Evolutionary conservation across 2,329 filamentous ascomycete genomes (phyloP).

Genomic region (Colletotrichum destructivum): DNA sequence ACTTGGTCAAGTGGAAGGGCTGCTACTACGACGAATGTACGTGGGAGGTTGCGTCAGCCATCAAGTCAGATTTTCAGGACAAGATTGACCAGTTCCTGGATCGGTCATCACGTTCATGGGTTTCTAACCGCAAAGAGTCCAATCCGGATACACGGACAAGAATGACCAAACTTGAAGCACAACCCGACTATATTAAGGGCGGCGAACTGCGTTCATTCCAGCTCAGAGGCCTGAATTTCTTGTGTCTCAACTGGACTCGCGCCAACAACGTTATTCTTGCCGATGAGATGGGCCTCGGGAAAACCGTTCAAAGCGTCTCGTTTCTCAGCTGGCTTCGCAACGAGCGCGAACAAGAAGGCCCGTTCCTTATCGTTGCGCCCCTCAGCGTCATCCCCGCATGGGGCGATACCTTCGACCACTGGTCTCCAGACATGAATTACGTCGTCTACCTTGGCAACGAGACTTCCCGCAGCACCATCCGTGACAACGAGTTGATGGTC

Average conservation of each 20-base stretch:
- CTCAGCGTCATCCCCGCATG: slow-evolving; percentile 97
- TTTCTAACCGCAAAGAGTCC: slow-evolving; percentile 83
- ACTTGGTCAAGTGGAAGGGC: slow-evolving; percentile 97
- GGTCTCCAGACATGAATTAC: slow-evolving; percentile 97
- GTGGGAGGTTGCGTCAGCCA: slow-evolving; percentile 85
- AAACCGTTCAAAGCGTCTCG: slow-evolving; percentile 96
- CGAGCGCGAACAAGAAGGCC: slow-evolving; percentile 89
- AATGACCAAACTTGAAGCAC: slow-evolving; percentile 82
- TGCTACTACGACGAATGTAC: slow-evolving; percentile 95
- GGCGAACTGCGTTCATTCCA: slow-evolving; percentile 95
- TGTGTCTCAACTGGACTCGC: slow-evolving; percentile 95
- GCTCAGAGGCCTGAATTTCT: slow-evolving; percentile 92
- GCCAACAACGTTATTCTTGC: slow-evolving; percentile 96
- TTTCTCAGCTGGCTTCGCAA: slow-evolving; percentile 98
- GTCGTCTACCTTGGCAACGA: slow-evolving; percentile 96
- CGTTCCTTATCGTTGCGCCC: slow-evolving; percentile 96
- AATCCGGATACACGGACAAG: slow-evolving; percentile 81
- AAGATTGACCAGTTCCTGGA: slow-evolving; percentile 95
- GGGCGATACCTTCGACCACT: slow-evolving; percentile 97
- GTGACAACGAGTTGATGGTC: slow-evolving; percentile 89
- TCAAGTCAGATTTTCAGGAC: slow-evolving; percentile 84
- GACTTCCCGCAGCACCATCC: slow-evolving; percentile 87
- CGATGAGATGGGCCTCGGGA: slow-evolving; percentile 98
- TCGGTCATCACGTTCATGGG: slow-evolving; percentile 83
- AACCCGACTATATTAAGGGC: slow-evolving; percentile 87